Evolutionary conservation across 2,329 filamentous ascomycete species (phyloP).

Genomic region (Aspergillus phoenicis): DNA sequence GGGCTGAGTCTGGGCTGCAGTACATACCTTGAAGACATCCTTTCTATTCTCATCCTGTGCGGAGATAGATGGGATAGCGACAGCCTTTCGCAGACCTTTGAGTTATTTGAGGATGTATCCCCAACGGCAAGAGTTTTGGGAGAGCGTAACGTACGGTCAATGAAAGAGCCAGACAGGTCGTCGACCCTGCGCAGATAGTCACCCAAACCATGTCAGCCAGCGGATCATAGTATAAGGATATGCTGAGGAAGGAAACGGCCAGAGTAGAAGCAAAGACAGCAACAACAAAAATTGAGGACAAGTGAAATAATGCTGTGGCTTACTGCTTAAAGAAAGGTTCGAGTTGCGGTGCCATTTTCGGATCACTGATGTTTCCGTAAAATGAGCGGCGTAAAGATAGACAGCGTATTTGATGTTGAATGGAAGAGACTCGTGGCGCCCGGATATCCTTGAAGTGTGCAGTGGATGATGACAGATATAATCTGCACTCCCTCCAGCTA

Average conservation of each 20-base stretch:
- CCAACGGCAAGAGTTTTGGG: slow-evolving; percentile 11
- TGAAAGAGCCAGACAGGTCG: slow-evolving; percentile 74
- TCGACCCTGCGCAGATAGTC: slow-evolving; percentile 61
- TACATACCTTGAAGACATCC: slow-evolving; percentile 78
- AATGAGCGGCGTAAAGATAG: slow-evolving; percentile 37
- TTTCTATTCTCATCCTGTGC: slow-evolving; percentile 84
- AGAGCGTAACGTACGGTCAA: slow-evolving; percentile 63
- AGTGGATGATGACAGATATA: slow-evolving; percentile 10
- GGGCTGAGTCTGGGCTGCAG: background rate
- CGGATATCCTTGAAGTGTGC: slow-evolving; percentile 8
- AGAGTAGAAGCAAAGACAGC: background rate
- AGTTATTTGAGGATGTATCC: slow-evolving; percentile 12
- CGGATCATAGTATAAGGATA: background rate
- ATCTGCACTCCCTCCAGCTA: slow-evolving; percentile 17
- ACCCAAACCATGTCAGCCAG: slow-evolving; percentile 12
- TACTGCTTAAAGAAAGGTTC: slow-evolving; percentile 87
- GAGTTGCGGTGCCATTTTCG: slow-evolving; percentile 85
- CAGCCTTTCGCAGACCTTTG: slow-evolving; percentile 73
- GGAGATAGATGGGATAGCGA: slow-evolving; percentile 94
- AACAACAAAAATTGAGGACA: background rate
- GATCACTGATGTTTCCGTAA: slow-evolving; percentile 50
- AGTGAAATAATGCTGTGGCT: slow-evolving; percentile 21
- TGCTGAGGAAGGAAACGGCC: background rate
- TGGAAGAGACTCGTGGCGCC: slow-evolving; percentile 7
- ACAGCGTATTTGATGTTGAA: slow-evolving; percentile 13